These are phyloP conservation scores for Nowakowskiella sp. DNA, from an alignment of 192 early-diverging fungal genomes.

Conservation along the genomic window DNA sequence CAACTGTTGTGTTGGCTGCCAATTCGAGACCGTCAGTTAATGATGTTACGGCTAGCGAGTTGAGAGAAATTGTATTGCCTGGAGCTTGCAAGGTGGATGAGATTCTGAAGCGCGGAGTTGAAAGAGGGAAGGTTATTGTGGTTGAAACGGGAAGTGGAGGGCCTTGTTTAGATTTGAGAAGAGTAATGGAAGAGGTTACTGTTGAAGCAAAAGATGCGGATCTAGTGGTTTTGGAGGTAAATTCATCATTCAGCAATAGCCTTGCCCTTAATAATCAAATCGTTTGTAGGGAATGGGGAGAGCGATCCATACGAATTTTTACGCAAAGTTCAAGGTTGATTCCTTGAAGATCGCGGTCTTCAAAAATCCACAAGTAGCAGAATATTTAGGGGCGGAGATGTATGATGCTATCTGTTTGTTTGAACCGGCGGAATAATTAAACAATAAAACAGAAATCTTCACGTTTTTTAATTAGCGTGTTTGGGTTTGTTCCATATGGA, in stretches of 20 bases:
- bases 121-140: slow-evolving; percentile 31
- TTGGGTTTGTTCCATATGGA: too few species aligned
- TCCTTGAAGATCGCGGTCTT: slow-evolving; percentile 72
- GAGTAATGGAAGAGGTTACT: slow-evolving; percentile 55
- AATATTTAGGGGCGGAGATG: slow-evolving; percentile 56
- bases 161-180: slow-evolving; percentile 61
- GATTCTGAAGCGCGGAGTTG: slow-evolving; percentile 33
- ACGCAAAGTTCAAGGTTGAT: slow-evolving; percentile 59
- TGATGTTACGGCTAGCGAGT: slow-evolving; percentile 55
- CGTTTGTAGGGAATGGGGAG: slow-evolving; percentile 55
- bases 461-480: too few species aligned
- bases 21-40: slow-evolving; percentile 72
- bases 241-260: neutral
- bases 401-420: slow-evolving; percentile 58
- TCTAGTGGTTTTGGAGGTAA: slow-evolving; percentile 63
- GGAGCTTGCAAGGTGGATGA: slow-evolving; percentile 44
- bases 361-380: slow-evolving; percentile 65
- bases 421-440: slow-evolving; percentile 8
- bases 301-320: slow-evolving; percentile 77
- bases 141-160: slow-evolving; percentile 60
- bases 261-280: neutral
- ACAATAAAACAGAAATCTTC: too few species aligned
- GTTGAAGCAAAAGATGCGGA: slow-evolving; percentile 44
- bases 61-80: neutral
- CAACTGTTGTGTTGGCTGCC: slow-evolving; percentile 60